Base-by-base conservation (phyloP, 805 yeast species). In the Scheffersomyces ergatensis region DNA sequence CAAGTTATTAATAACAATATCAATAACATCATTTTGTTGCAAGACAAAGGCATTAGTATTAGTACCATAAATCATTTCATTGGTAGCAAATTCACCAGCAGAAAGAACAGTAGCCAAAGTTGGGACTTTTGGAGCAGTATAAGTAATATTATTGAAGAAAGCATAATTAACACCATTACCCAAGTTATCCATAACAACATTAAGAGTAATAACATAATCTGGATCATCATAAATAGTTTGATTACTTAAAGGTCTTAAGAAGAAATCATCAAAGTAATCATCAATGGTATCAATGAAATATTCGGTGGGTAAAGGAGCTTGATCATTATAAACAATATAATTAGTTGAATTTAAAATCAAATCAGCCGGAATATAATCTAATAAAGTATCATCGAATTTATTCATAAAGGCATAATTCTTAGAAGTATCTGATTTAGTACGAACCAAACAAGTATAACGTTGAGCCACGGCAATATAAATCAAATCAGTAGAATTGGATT, bases 121-220 rank as follows among this genome's bases (percentile, higher is more conserved):
- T 37, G 95, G 95, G 19, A 83, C 81, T 49, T 78, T 79, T 35
- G 93, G 93, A 3, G 76, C 65, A 32, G 74, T 76, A 50, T 76
- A 84, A 1, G 89, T 75, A 46, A 79, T 58, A 52, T 80, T 77
- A 57, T 85, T 83, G 73, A 85, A 84, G 57, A 84, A 79, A 5
- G 93, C 90, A 54, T 85, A 85, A 49, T 78, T 82, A 36, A 84
- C 71, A 49, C 93, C 95, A 53, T 85, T 80, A 20, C 82, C 86
- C 42, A 85, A 67, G 50, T 80, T 82, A 14, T 76, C 78, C 90
- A 83, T 84, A 40, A 66, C 70, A 46, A 82, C 77, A 53, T 73
- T 78, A 46, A 82, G 70, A 19, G 72, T 76, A 44, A 82, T 77
- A 47, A 70, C 80, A 42, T 74, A 70, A 60, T 85, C 92, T 16